phyloP scores from a whole-genome alignment of 129 eudicot genomes.

The Flaveria bidentis region DNA sequence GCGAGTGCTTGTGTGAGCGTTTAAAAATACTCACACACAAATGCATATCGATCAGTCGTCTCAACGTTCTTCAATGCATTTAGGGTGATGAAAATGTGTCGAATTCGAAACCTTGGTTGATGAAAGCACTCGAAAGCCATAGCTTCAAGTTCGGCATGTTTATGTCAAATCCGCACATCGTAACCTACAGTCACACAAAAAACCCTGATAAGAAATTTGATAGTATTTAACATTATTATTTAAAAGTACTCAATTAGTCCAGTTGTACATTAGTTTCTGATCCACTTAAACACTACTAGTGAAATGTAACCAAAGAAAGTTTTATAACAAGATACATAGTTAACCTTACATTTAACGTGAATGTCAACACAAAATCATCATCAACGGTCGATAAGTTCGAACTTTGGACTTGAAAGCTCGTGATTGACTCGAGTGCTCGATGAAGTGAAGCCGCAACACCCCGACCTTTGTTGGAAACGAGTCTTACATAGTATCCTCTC shows the following conservation, averaged over 20 bases:
- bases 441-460: slow-evolving; percentile 65
- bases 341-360: slow-evolving; percentile 58
- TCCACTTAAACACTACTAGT: too few relatives aligned
- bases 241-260: neutral
- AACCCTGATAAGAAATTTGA: neutral
- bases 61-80: neutral
- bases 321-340: neutral
- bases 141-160: slow-evolving; percentile 58
- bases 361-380: slow-evolving; percentile 55
- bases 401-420: slow-evolving; percentile 51
- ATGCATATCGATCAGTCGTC: neutral
- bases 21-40: slow-evolving; percentile 16
- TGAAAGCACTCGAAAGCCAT: slow-evolving; percentile 68
- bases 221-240: neutral
- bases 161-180: slow-evolving; percentile 38
- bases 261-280: neutral
- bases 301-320: neutral
- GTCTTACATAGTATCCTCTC: slow-evolving; percentile 57
- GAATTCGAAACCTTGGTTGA: slow-evolving; percentile 75
- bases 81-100: slow-evolving; percentile 24
- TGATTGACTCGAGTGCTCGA: slow-evolving; percentile 63
- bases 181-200: slow-evolving; percentile 37
- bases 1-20: slow-evolving; percentile 11
- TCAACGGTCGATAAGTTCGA: slow-evolving; percentile 56
- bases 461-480: slow-evolving; percentile 58